Conservation (phyloP, 2,329 filamentous ascomycete species). For the Colletotrichum tamarilloi region DNA sequence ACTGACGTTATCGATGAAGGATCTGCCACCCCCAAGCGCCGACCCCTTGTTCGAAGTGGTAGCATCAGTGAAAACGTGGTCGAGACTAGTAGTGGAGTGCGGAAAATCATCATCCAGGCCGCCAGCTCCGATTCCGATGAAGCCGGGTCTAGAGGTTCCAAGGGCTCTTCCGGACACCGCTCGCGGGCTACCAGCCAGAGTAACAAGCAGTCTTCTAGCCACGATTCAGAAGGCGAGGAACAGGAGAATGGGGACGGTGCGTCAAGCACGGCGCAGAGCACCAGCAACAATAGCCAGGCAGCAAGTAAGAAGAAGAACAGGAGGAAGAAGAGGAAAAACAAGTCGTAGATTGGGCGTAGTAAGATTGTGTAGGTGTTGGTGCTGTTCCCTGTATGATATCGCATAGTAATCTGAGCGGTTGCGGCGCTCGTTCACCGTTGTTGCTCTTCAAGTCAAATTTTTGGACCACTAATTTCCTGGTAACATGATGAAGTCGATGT, state of each 20-base stretch:
- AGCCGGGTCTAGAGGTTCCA: slow-evolving; percentile 31
- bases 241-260: slow-evolving; percentile 26
- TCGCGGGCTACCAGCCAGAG: slow-evolving; percentile 25
- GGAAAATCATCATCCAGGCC: slow-evolving; percentile 37
- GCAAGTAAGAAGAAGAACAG: slow-evolving; percentile 50
- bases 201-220: slow-evolving; percentile 8
- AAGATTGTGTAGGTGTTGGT: background rate
- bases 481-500: background rate
- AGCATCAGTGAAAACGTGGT: slow-evolving; percentile 38
- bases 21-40: slow-evolving; percentile 23
- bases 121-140: slow-evolving; percentile 36
- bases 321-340: slow-evolving; percentile 51
- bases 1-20: slow-evolving; percentile 25
- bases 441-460: background rate
- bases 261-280: slow-evolving; percentile 27
- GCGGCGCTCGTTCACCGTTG: background rate
- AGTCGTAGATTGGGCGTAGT: slow-evolving; percentile 38
- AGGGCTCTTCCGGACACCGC: slow-evolving; percentile 29
- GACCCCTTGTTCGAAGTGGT: slow-evolving; percentile 36
- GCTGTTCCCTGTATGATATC: slow-evolving; percentile 25
- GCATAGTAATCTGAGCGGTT: slow-evolving; percentile 21
- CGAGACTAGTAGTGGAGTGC: slow-evolving; percentile 36
- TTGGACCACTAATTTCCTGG: too few species aligned
- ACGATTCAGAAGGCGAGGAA: slow-evolving; percentile 20
- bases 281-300: slow-evolving; percentile 20